phyloP scores from a whole-genome alignment of 2,329 filamentous ascomycete species.

The Juglanconis sp. region DNA sequence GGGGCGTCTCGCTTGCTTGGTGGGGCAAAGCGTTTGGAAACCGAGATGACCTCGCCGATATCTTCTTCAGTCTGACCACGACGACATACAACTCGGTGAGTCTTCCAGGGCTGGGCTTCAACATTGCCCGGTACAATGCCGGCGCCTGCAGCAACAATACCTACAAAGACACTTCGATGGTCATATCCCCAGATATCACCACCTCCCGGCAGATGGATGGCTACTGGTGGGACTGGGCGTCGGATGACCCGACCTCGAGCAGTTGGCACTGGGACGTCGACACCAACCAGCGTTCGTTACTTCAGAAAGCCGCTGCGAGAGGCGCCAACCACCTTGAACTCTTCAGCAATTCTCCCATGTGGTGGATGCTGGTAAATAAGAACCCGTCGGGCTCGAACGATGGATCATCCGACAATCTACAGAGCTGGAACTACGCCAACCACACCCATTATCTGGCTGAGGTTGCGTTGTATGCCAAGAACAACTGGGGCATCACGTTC shows the following conservation, averaged over 20 bases:
- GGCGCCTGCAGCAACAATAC: slow-evolving; percentile 37
- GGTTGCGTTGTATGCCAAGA: slow-evolving; percentile 34
- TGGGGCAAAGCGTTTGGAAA: slow-evolving; percentile 40
- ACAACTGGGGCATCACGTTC: slow-evolving; percentile 38
- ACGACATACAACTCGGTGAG: slow-evolving; percentile 27
- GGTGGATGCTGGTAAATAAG: slow-evolving; percentile 42
- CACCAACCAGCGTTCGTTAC: slow-evolving; percentile 36
- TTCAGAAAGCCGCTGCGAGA: slow-evolving; percentile 32
- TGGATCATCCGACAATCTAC: slow-evolving; percentile 36
- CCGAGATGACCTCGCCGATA: slow-evolving; percentile 37
- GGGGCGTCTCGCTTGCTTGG: slow-evolving; percentile 42
- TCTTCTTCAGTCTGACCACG: slow-evolving; percentile 36
- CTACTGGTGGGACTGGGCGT: slow-evolving; percentile 37
- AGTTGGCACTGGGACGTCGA: slow-evolving; percentile 41
- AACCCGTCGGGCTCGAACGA: slow-evolving; percentile 37
- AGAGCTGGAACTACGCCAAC: slow-evolving; percentile 34
- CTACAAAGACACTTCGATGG: slow-evolving; percentile 32
- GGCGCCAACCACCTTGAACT: slow-evolving; percentile 41
- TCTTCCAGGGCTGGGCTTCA: slow-evolving; percentile 39
- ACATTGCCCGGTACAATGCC: slow-evolving; percentile 41
- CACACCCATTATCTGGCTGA: slow-evolving; percentile 39
- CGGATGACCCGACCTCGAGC: slow-evolving; percentile 29
- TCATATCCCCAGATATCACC: slow-evolving; percentile 34
- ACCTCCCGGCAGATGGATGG: slow-evolving; percentile 37
- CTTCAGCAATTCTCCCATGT: slow-evolving; percentile 43